Percentiles rank a stretch among this genome's conserved stretches.
Conservation (phyloP, 2,329 filamentous ascomycete species). For the Botrytis porri region DNA sequence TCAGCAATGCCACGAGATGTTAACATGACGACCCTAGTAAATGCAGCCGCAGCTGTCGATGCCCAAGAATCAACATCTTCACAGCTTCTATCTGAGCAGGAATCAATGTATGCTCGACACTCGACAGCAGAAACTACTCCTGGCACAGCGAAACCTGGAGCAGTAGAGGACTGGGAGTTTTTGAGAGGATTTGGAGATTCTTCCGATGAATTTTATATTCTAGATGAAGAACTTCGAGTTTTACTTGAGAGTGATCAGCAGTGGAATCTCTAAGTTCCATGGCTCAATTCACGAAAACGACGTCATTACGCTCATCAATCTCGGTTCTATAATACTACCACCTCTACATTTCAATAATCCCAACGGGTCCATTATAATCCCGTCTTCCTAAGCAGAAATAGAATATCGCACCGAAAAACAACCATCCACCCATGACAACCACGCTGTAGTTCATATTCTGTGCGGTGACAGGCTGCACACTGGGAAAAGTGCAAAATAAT, state of each 20-base stretch:
- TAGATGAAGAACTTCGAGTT: conserved; percentile 34
- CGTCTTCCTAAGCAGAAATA: conserved; percentile 36
- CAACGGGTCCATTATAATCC: conserved; percentile 33
- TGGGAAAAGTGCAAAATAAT: conserved; percentile 47
- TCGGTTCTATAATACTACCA: neutral
- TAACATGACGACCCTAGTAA: conserved; percentile 10
- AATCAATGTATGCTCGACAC: neutral
- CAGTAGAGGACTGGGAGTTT: conserved; percentile 34
- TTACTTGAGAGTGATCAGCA: conserved; percentile 28
- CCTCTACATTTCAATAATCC: conserved; percentile 1
- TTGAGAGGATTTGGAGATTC: conserved; percentile 35
- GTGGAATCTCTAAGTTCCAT: conserved; percentile 17
- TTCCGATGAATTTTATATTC: conserved; percentile 35
- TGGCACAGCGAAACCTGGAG: neutral
- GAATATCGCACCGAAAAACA: conserved; percentile 39
- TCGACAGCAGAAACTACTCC: neutral
- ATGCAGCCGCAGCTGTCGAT: conserved; percentile 1
- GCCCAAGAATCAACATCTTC: neutral
- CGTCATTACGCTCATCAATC: neutral
- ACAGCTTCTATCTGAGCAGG: conserved; percentile 10
- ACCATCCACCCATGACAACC: conserved; percentile 45
- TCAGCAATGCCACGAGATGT: conserved; percentile 17
- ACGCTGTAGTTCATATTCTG: conserved; percentile 49
- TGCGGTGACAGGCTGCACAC: conserved; percentile 41
- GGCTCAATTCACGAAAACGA: neutral